phyloP scores from a whole-genome alignment of 805 yeast genomes.

The Candida sanyiensis region DNA sequence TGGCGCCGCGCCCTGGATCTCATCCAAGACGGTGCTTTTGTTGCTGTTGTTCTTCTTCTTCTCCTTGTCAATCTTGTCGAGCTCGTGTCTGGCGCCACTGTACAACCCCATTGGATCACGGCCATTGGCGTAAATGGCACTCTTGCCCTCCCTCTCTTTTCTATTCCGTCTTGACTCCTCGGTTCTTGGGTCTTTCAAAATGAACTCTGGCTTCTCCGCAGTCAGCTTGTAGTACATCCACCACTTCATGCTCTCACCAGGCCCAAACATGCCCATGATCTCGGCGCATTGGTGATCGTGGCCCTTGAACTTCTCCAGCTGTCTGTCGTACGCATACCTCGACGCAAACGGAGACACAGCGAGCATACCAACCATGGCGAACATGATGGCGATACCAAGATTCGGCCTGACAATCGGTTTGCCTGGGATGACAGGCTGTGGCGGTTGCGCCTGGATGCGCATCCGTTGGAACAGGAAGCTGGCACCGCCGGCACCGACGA shows the following conservation, averaged over 20 bases:
- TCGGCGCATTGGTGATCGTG: slow-evolving; percentile 30
- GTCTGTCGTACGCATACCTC: slow-evolving; percentile 27
- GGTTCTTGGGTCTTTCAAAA: slow-evolving; percentile 51
- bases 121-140: slow-evolving; percentile 26
- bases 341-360: slow-evolving; percentile 30
- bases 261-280: slow-evolving; percentile 26
- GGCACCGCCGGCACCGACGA: slow-evolving; percentile 35
- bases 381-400: slow-evolving; percentile 36
- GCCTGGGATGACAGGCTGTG: slow-evolving; percentile 19
- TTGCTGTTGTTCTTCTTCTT: background rate
- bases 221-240: slow-evolving; percentile 48
- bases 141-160: slow-evolving; percentile 8
- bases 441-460: slow-evolving; percentile 9
- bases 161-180: slow-evolving; percentile 27
- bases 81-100: slow-evolving; percentile 28
- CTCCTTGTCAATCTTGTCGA: slow-evolving; percentile 13
- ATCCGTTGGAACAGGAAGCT: slow-evolving; percentile 37
- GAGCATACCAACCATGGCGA: slow-evolving; percentile 37
- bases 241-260: slow-evolving; percentile 37
- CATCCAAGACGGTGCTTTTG: background rate
- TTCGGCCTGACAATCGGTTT: slow-evolving; percentile 30
- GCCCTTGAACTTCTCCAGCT: slow-evolving; percentile 28
- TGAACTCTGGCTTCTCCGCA: slow-evolving; percentile 42
- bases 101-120: slow-evolving; percentile 36
- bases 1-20: background rate